Base-by-base conservation (phyloP, 1,139 yeast species). In the Scheffersomyces titani region DNA sequence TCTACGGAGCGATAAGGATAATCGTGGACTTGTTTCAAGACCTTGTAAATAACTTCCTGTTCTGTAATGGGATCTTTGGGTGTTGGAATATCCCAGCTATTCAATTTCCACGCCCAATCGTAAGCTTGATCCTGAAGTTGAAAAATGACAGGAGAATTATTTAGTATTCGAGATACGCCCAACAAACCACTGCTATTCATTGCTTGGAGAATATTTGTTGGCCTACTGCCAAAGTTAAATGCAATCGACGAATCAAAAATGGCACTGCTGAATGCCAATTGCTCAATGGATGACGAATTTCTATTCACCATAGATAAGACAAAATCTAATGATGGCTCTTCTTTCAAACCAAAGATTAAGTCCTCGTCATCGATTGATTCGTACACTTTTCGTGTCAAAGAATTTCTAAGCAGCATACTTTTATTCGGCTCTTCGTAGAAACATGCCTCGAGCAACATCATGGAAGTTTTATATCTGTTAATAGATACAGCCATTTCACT, bases 81-180 rank as follows among this genome's bases (percentile, higher is more conserved):
- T 1, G 66, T 63, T 0, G 94, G 90, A 5, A 88, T 30, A 19
- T 87, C 88, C 97, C 97, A 91, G 53, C 82, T 79, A 54, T 80
- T 82, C 47, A 90, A 71, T 65, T 88, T 88, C 96, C 96, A 90
- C 0, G 87, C 81, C 81, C 88, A 82, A 54, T 83, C 81, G 59
- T 67, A 76, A 24, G 40, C 50, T 45, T 53, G n/a, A 45, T 59
- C 54, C 5, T 54, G 54, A 3, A 11, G 40, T 30, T 30, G 16
- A 30, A 30, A 30, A 11, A 30, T 11, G 16, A 13, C 13, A 7
- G 40, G 9, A 9, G 40, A 30, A 18, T 67, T 68, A 49, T 71
- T 67, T 13, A 74, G 67, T 40, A 76, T 57, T 46, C 75, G 75
- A 0, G 90, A 79, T 1, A 82, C 65, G 0, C 89, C 88, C 52